A percentile compares a stretch with the other conserved stretches of the same genome.
Evolutionary conservation across 495 filamentous ascomycete species (phyloP).

Genomic region (Penicillium odoratum): DNA sequence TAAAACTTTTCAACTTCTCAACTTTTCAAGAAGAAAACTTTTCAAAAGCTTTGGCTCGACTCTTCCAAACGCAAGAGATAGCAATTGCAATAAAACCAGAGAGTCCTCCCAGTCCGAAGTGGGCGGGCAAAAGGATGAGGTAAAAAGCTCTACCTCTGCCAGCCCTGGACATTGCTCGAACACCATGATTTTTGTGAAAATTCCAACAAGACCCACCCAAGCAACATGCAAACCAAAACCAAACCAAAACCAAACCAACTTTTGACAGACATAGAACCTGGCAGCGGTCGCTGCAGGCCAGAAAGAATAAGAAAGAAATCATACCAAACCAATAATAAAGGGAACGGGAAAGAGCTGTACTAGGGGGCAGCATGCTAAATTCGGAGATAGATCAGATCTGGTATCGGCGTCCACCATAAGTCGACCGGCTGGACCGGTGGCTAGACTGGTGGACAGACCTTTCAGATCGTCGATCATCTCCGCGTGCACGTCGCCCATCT

Average conservation of each 20-base stretch:
- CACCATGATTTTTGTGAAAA: conserved; percentile 10
- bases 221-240: conserved; percentile 1
- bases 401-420: conserved; percentile 29
- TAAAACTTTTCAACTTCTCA: background rate
- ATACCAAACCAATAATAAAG: conserved; percentile 5
- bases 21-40: background rate
- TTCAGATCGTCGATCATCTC: conserved; percentile 39
- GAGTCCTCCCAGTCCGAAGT: conserved; percentile 28
- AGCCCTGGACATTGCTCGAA: conserved; percentile 16
- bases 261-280: conserved; percentile 15
- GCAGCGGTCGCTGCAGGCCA: conserved; percentile 7
- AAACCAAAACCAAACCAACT: conserved; percentile 3
- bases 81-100: conserved; percentile 27
- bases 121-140: background rate
- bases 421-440: conserved; percentile 41
- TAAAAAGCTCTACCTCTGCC: background rate
- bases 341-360: background rate
- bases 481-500: conserved; percentile 30
- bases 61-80: conserved; percentile 22
- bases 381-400: conserved; percentile 7
- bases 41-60: conserved; percentile 12
- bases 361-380: background rate
- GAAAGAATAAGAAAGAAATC: conserved; percentile 5
- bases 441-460: conserved; percentile 22
- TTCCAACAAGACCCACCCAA: conserved; percentile 5